Base-by-base conservation (phyloP, 257 asterid genomes). In the Perilla frutescens region DNA sequence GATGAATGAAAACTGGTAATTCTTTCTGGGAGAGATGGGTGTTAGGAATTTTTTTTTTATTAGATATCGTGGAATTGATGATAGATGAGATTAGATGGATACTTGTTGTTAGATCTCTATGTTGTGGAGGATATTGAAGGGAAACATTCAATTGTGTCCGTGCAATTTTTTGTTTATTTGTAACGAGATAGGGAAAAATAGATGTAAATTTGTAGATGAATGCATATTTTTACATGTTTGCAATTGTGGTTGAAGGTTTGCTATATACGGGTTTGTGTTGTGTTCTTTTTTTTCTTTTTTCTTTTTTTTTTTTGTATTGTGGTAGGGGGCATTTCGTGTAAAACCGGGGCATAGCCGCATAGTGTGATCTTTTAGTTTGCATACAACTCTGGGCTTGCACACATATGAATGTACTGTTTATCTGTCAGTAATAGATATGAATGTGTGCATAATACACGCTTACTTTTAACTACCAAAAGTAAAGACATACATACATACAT, bases 41-140 rank as follows among this genome's bases (percentile, higher is more conserved):
- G 39, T 15, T 14, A 44, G 68, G 68, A 8, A 12, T 20, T 20
- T 37, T 20, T 49, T 10, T 1, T 20, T 15, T 61, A 14, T 54
- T 32, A 54, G 44, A 7, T 31, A 15, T 14, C 4, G 53, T 4
- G 47, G 47, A 41, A 11, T 44, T 70, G 60, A 7, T 59, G 51
- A 41, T 68, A 6, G 71, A 68, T 70, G 29, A 58, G 64, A 13
- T 45, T 34, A 72, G 70, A 49, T 56, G 34, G 59, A 54, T 14
- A 11, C 5, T 43, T 76, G 72, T 54, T 62, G n/a, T 14, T 68
- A 60, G 75, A 72, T 78, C 66, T 72, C 59, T 60, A 11, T 58
- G 53, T 4, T 49, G 41, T 31, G 50, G 61, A 12, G 13, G 47
- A 14, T 51, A 51, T 62, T 62, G 77, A 39, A 11, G 54, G 41